Base-by-base conservation (phyloP, 345 rosid genomes). In the Conringia planisiliqua region DNA sequence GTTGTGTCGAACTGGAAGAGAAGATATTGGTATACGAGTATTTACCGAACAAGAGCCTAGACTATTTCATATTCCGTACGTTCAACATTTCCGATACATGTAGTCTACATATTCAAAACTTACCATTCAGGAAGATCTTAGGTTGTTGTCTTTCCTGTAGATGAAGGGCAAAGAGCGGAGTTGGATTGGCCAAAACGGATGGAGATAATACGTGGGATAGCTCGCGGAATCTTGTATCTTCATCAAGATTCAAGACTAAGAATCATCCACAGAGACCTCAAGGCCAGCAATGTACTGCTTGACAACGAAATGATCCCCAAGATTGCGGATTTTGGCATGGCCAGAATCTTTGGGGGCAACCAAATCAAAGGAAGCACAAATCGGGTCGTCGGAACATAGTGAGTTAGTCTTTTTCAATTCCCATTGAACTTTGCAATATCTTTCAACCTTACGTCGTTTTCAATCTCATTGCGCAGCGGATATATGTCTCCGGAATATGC, bases 401-500 rank as follows among this genome's bases (percentile, higher is more conserved):
- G 82, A 86, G 86, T 60, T 10, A 17, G 0, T 40, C 10, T 40
- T 61, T 26, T 17, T 7, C 33, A 18, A 6, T 8, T n/a, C 6
- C 59, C n/a, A 2, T 5, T 51, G 22, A 6, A 13, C 26, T 40
- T 46, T 13, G 3, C 20, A 47, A 1, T 4, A 7, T 56, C n/a
- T n/a, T 16, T 14, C 26, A 46, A 12, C 66, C 50, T 16, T 3
- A 11, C 26, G 3, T 3, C 5, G 11, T 68, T 40, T 2, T 50
- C 32, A 18, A 50, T 20, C 11, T 63, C 18, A 9, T 35, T 40
- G 24, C 44, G 11, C 81, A 87, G 96, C 22, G 91, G 96, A 20
- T 92, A 88, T 17, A 89, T 88, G 93, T 82, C 97, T 13, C 94
- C 92, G 0, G 90, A 92, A 39, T 86, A 92, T 26, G 97, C 93